Base-by-base conservation (phyloP, 495 filamentous ascomycete species). In the Penicillium macrosclerotiorum region DNA sequence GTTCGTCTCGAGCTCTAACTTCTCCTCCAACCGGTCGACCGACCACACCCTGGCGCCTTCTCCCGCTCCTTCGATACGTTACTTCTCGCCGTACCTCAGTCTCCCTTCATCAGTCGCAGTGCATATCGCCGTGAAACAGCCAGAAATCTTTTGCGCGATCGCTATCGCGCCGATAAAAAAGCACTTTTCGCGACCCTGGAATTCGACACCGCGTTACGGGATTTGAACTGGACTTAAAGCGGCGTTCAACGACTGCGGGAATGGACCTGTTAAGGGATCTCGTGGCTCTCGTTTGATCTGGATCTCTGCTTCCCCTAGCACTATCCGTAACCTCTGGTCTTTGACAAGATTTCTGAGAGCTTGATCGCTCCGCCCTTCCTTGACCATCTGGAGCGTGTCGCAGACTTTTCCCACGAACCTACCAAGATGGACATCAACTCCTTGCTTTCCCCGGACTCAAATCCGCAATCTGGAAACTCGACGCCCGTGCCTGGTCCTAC, bases 401-500 rank as follows among this genome's bases (percentile, higher is more conserved):
- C 36, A 25, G 36, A 17, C 25, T 36, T 35, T 31, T 22, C 16
- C 38, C 16, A 29, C 38, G 27, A 39, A 24, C 31, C 25, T n/a
- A 35, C 23, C 44, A 69, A 58, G 37, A 88, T 88, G 84, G 82
- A 88, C 56, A 88, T 88, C 72, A 83, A 75, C 67, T 83, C 79
- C 22, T 76, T 88, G 34, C 77, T 88, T 49, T 86, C 84, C 47
- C 81, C 84, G 63, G 81, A 86, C 42, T 75, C 80, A 42, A 75
- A 83, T 55, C 67, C 70, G 17, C 62, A 73, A 54, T 60, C 58
- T 55, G 71, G 71, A 49, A 65, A 53, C 50, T 70, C 63, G 31
- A 64, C 75, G 45, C 63, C 71, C 60, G 50, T 64, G 57, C 51
- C 58, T 48, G 51, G 58, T 52, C 50, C 64, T 55, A 40, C 63